A percentile compares a stretch with the other conserved stretches of the same genome.
Conservation (phyloP, 176 grass and related monocot genomes). For the Saccharum officinarum region DNA sequence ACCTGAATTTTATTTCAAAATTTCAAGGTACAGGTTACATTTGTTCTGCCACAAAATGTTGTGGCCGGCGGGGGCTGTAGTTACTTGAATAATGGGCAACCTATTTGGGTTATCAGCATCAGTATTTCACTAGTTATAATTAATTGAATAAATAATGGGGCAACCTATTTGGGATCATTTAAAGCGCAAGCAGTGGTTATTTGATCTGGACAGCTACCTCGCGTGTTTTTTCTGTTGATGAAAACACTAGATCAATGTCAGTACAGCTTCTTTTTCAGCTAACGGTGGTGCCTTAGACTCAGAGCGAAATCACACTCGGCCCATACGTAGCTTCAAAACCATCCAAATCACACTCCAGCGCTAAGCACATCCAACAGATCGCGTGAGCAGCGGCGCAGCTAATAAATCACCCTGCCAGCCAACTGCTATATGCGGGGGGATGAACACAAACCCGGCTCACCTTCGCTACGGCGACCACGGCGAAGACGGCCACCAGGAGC, state of each 20-base stretch:
- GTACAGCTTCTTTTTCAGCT: neutral
- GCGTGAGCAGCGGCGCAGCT: neutral
- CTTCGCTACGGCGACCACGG: constrained; percentile 16
- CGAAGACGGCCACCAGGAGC: constrained; percentile 25
- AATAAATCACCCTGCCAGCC: neutral
- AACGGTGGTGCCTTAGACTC: neutral
- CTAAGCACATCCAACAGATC: neutral
- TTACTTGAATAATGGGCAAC: neutral
- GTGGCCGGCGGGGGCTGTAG: too few relatives aligned
- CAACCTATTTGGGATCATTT: neutral
- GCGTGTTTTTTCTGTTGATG: neutral
- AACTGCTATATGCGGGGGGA: neutral
- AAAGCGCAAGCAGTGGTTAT: neutral
- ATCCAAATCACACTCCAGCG: neutral
- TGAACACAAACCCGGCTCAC: neutral
- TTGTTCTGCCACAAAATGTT: too few relatives aligned
- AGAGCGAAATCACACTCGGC: neutral
- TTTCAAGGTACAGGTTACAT: too few relatives aligned
- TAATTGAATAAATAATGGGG: neutral
- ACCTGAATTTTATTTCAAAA: too few relatives aligned
- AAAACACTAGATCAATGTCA: neutral
- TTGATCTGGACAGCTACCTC: neutral
- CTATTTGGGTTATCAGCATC: neutral
- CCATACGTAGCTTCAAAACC: neutral
- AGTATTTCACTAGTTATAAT: neutral